phyloP scores from a whole-genome alignment of 1,139 yeast species.

The Kodamaea ohmeri region DNA sequence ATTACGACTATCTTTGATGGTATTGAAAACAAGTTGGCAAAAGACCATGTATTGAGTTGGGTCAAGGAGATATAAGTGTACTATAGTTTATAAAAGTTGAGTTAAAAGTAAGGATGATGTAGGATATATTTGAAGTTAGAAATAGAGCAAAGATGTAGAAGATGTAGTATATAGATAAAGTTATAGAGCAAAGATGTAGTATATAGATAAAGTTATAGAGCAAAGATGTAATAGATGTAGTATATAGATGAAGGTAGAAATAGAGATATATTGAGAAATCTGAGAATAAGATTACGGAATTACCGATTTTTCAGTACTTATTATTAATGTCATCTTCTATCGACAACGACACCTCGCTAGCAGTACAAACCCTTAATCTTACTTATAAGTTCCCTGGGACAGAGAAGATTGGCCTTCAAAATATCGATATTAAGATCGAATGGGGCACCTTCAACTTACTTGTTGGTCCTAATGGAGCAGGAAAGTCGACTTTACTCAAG shows the following conservation, averaged over 20 bases:
- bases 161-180: too few species aligned
- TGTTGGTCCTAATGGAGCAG: slow-evolving; percentile 96
- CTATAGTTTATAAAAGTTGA: background rate
- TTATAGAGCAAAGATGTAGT: too few species aligned
- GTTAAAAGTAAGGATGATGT: too few species aligned
- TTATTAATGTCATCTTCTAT: background rate
- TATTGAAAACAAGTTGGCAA: slow-evolving; percentile 28
- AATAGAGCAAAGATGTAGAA: too few species aligned
- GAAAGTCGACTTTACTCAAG: slow-evolving; percentile 83
- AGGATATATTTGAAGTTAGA: too few species aligned
- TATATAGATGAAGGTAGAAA: too few species aligned
- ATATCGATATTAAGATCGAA: slow-evolving; percentile 58
- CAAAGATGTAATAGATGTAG: too few species aligned
- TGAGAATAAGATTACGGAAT: too few species aligned
- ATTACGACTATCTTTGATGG: slow-evolving; percentile 21
- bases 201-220: too few species aligned
- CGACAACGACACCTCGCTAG: slow-evolving; percentile 25
- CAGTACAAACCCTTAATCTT: slow-evolving; percentile 64
- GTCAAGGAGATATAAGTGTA: slow-evolving; percentile 19
- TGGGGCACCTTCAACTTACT: slow-evolving; percentile 75
- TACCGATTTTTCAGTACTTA: too few species aligned
- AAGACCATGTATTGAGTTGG: slow-evolving; percentile 32
- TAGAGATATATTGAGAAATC: too few species aligned
- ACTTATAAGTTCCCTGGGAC: slow-evolving; percentile 67
- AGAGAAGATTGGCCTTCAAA: slow-evolving; percentile 64